Conservation (phyloP, 495 filamentous ascomycete genomes). For the Astrocystis sublimbata region DNA sequence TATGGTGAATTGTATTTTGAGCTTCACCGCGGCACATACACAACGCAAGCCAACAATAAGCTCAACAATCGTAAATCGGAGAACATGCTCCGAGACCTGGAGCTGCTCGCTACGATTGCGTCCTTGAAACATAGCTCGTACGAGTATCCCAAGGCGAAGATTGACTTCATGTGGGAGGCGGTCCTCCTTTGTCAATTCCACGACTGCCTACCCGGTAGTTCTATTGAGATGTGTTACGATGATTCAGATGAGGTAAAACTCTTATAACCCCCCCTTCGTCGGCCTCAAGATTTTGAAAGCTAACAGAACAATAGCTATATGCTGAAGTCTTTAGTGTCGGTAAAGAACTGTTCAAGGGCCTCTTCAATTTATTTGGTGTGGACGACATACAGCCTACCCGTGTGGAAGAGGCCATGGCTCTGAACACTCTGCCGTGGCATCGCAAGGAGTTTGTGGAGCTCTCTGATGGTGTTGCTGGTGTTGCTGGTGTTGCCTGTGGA, state of each 20-base stretch:
- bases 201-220: conserved; percentile 92
- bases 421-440: conserved; percentile 86
- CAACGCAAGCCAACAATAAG: conserved; percentile 96
- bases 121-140: conserved; percentile 70
- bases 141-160: conserved; percentile 85
- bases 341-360: conserved; percentile 65
- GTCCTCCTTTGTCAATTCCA: conserved; percentile 92
- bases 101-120: conserved; percentile 84
- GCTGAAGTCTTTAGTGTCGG: conserved; percentile 78
- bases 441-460: conserved; percentile 71
- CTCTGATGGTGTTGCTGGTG: conserved; percentile 40
- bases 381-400: conserved; percentile 35
- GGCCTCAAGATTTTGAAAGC: neutral
- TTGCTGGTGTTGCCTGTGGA: conserved; percentile 51
- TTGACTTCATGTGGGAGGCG: conserved; percentile 93
- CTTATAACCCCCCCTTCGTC: neutral
- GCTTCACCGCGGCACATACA: conserved; percentile 94
- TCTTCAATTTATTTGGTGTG: conserved; percentile 67
- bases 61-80: conserved; percentile 86
- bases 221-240: conserved; percentile 95
- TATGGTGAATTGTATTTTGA: conserved; percentile 98
- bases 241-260: conserved; percentile 73
- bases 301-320: conserved; percentile 61
- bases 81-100: conserved; percentile 79
- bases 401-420: conserved; percentile 47